A percentile compares a stretch with the other conserved stretches of the same genome.
These are phyloP conservation scores for Zopfia rhizophila DNA, from an alignment of 2,329 filamentous ascomycete genomes.

Conservation along the genomic window DNA sequence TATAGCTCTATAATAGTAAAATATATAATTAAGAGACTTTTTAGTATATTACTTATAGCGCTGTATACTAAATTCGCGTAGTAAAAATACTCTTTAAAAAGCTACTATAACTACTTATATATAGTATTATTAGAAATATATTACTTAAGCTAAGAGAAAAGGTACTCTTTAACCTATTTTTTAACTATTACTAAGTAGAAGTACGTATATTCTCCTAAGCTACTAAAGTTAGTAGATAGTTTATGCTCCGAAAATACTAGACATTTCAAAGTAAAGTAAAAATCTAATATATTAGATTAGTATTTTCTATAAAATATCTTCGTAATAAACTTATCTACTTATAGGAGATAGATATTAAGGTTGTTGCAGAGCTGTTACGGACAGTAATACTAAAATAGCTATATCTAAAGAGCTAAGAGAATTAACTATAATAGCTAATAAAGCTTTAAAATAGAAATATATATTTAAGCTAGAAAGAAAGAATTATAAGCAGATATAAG, in stretches of 20 bases:
- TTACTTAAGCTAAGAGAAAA: conserved; percentile 53
- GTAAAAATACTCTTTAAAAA: conserved; percentile 34
- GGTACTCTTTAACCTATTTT: conserved; percentile 57
- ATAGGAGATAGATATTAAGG: conserved; percentile 26
- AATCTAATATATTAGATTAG: conserved; percentile 5
- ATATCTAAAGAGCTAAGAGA: no score
- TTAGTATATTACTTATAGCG: conserved; percentile 56
- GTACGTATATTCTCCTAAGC: conserved; percentile 23
- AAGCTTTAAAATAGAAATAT: no score
- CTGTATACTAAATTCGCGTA: conserved; percentile 43
- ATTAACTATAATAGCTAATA: no score
- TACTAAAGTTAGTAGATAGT: conserved; percentile 18
- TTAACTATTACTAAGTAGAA: conserved; percentile 58
- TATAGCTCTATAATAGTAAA: conserved; percentile 68
- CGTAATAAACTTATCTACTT: conserved; percentile 30
- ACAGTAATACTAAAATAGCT: no score
- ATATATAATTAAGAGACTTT: conserved; percentile 64
- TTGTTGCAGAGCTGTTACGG: conserved; percentile 25
- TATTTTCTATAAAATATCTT: conserved; percentile 14
- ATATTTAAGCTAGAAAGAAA: no score
- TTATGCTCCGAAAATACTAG: conserved; percentile 14
- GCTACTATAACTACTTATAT: conserved; percentile 30
- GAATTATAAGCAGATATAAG: no score
- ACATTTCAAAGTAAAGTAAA: conserved; percentile 20
- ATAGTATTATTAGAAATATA: conserved; percentile 32